phyloP scores from a whole-genome alignment of 805 yeast species.

The Spathaspora gorwiae region DNA sequence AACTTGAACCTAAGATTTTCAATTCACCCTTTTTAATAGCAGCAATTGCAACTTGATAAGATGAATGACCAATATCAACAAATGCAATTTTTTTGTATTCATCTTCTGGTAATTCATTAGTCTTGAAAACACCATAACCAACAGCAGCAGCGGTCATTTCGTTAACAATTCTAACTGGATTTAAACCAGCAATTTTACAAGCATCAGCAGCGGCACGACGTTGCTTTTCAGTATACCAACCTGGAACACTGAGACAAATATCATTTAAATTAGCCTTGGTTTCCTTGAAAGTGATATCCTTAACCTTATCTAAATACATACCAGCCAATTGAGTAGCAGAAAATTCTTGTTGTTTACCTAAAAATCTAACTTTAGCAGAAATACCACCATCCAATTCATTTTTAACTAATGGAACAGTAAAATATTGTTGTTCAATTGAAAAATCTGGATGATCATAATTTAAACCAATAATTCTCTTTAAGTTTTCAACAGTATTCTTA shows the following conservation, averaged over 20 bases:
- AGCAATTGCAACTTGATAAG: slow-evolving; percentile 84
- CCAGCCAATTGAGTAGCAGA: slow-evolving; percentile 88
- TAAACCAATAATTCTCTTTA: slow-evolving; percentile 89
- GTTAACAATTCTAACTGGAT: slow-evolving; percentile 97
- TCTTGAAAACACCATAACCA: slow-evolving; percentile 97
- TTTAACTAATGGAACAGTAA: slow-evolving; percentile 68
- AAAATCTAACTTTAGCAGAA: slow-evolving; percentile 81
- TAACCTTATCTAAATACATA: slow-evolving; percentile 90
- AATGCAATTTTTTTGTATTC: slow-evolving; percentile 87
- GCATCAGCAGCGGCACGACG: slow-evolving; percentile 96
- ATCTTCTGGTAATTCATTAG: slow-evolving; percentile 88
- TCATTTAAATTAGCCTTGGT: slow-evolving; percentile 79
- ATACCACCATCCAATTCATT: slow-evolving; percentile 61
- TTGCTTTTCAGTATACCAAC: slow-evolving; percentile 95
- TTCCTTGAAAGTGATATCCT: slow-evolving; percentile 73
- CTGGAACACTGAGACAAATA: slow-evolving; percentile 92
- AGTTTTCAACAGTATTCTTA: slow-evolving; percentile 92
- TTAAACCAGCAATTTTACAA: slow-evolving; percentile 90
- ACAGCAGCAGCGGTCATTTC: slow-evolving; percentile 99
- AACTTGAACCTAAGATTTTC: slow-evolving; percentile 86
- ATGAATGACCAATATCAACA: slow-evolving; percentile 95
- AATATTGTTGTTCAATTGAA: slow-evolving; percentile 65
- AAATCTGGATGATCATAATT: slow-evolving; percentile 71
- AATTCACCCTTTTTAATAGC: slow-evolving; percentile 95
- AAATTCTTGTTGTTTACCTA: slow-evolving; percentile 74